Conservation (phyloP, 805 yeast species). For the Lipomyces spencermartinsiae region DNA sequence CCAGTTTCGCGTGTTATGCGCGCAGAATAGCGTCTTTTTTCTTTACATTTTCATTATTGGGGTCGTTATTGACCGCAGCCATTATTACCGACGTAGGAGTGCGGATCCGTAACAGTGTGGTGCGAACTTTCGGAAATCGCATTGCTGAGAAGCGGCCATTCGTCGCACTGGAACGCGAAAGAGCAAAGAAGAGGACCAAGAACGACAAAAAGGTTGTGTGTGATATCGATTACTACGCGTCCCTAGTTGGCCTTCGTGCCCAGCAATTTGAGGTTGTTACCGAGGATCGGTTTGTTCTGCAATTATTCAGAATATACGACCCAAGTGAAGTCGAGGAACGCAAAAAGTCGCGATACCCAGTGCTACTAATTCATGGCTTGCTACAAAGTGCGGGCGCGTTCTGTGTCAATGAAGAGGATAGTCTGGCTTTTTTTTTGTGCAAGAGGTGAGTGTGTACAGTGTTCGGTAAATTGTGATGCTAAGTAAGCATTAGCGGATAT, state of each 20-base stretch:
- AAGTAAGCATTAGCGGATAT: constrained; percentile 54
- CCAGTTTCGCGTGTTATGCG: constrained; percentile 15
- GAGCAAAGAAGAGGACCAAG: constrained; percentile 38
- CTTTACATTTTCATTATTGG: constrained; percentile 30
- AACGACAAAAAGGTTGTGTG: constrained; percentile 52
- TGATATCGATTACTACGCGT: constrained; percentile 72
- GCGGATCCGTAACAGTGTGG: not conserved
- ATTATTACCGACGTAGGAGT: constrained; percentile 9
- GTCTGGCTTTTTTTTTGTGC: constrained; percentile 66
- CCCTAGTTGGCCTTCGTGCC: constrained; percentile 63
- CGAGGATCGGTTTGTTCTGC: constrained; percentile 78
- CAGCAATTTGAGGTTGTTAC: constrained; percentile 69
- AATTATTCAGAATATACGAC: constrained; percentile 65
- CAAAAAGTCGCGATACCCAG: constrained; percentile 58
- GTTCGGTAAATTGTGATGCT: not conserved
- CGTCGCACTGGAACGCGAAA: constrained; percentile 24
- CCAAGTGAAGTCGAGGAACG: constrained; percentile 48
- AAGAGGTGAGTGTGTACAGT: constrained; percentile 39
- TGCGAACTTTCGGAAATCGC: not conserved
- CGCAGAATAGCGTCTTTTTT: constrained; percentile 27
- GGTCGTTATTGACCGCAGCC: constrained; percentile 28
- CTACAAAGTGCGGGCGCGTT: constrained; percentile 87
- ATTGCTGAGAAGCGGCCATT: constrained; percentile 26
- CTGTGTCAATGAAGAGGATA: constrained; percentile 79
- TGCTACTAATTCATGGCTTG: constrained; percentile 83